Conservation (phyloP, 805 yeast genomes). For the Sugiyamaella floridensis region DNA sequence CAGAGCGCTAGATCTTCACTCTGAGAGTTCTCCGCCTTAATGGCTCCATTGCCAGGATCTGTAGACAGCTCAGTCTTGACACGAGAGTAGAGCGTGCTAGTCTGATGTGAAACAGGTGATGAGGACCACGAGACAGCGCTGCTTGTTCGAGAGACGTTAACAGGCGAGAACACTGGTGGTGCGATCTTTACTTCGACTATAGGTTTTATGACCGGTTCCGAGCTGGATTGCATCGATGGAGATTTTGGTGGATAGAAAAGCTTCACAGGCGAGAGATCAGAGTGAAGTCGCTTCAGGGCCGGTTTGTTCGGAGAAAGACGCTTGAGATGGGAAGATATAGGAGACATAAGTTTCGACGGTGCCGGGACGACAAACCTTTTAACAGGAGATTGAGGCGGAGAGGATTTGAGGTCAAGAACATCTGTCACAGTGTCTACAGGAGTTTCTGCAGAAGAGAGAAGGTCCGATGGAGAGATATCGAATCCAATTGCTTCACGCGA, state of each 20-base stretch:
- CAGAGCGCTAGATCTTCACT: not conserved
- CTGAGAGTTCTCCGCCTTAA: not conserved
- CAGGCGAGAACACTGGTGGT: not conserved
- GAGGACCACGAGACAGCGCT: conserved; percentile 13
- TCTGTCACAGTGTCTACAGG: no score
- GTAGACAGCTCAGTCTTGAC: not conserved
- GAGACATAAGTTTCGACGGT: not conserved
- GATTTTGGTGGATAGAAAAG: not conserved
- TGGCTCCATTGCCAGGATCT: not conserved
- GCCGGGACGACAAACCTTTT: not conserved
- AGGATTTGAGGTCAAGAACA: not conserved
- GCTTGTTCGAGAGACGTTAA: not conserved
- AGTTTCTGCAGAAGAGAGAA: not conserved
- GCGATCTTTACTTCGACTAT: not conserved
- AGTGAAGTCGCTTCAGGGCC: not conserved
- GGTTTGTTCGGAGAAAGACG: not conserved
- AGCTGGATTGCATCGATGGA: no score
- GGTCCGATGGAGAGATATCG: not conserved
- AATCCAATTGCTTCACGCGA: not conserved
- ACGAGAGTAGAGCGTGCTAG: conserved; percentile 6
- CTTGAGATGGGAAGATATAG: not conserved
- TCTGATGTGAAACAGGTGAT: conserved; percentile 16
- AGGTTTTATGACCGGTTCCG: not conserved
- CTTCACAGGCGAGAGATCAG: not conserved
- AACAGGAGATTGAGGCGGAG: not conserved